phyloP scores from a whole-genome alignment of 768 basidiomycete species.

The Leccinum sublutescens region DNA sequence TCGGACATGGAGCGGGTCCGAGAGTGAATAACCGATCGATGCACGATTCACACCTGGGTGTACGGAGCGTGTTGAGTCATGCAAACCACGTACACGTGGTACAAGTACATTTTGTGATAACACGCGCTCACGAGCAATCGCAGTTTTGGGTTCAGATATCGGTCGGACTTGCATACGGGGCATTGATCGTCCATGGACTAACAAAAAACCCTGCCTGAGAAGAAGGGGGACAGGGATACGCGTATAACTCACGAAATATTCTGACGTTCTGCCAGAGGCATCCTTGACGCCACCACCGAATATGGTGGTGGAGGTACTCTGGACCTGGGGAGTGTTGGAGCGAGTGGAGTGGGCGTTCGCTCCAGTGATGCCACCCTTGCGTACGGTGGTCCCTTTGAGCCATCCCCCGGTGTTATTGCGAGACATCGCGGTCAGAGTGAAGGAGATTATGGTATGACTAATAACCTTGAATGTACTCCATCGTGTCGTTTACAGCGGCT shows the following conservation, averaged over 20 bases:
- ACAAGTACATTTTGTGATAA: constrained; percentile 92
- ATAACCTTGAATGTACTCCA: constrained; percentile 4
- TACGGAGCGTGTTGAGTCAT: constrained; percentile 8
- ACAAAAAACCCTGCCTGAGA: constrained; percentile 9
- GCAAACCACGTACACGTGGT: neutral
- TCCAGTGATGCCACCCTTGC: constrained; percentile 54
- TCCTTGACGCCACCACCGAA: constrained; percentile 87
- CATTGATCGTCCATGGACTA: constrained; percentile 93
- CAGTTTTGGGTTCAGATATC: constrained; percentile 93
- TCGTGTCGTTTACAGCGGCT: constrained; percentile 6
- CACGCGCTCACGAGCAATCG: constrained; percentile 93
- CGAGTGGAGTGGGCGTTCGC: constrained; percentile 48
- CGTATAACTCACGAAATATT: constrained; percentile 64
- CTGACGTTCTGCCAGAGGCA: constrained; percentile 75
- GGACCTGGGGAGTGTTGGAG: constrained; percentile 64
- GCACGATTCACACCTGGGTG: constrained; percentile 93
- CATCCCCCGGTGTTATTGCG: constrained; percentile 38
- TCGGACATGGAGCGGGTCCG: constrained; percentile 94
- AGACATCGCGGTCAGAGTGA: constrained; percentile 28
- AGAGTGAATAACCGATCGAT: constrained; percentile 95
- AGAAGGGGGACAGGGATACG: too few relatives aligned
- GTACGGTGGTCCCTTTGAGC: constrained; percentile 74
- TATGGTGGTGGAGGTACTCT: constrained; percentile 69
- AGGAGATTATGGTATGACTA: neutral
- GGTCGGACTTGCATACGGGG: constrained; percentile 95